Evolutionary conservation across 768 basidiomycete species (phyloP).

Genomic region (Tricholoma flavovirens): DNA sequence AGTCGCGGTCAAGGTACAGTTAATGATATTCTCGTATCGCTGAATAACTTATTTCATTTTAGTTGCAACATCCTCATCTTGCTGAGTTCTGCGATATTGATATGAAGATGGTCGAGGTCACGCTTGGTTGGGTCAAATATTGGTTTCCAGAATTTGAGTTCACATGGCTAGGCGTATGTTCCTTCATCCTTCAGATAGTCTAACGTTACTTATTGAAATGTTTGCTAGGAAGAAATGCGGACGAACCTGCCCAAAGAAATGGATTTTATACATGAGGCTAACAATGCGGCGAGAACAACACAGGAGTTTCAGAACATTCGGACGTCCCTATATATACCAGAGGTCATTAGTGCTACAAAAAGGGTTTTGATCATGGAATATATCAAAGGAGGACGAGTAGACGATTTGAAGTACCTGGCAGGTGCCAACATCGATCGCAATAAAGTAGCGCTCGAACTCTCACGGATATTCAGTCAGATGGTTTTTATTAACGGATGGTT

Average conservation of each 20-base stretch:
- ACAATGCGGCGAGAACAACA: slow-evolving; percentile 68
- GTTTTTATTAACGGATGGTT: slow-evolving; percentile 94
- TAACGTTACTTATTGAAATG: slow-evolving; percentile 33
- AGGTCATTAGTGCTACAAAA: slow-evolving; percentile 74
- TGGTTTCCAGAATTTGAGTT: slow-evolving; percentile 97
- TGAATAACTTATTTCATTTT: slow-evolving; percentile 5
- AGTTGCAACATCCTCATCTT: slow-evolving; percentile 91
- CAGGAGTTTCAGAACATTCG: slow-evolving; percentile 65
- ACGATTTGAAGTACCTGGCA: slow-evolving; percentile 81
- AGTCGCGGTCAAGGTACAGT: slow-evolving; percentile 80
- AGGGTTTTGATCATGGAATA: slow-evolving; percentile 94
- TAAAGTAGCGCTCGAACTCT: slow-evolving; percentile 85
- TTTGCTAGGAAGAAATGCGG: slow-evolving; percentile 94
- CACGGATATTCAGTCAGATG: slow-evolving; percentile 90
- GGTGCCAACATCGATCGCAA: slow-evolving; percentile 86
- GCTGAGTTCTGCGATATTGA: slow-evolving; percentile 91
- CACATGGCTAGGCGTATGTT: slow-evolving; percentile 73
- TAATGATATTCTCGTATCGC: slow-evolving; percentile 3
- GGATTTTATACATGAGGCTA: slow-evolving; percentile 89
- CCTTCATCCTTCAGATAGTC: not conserved
- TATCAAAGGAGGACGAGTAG: slow-evolving; percentile 83
- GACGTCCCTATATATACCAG: slow-evolving; percentile 84
- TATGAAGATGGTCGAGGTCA: slow-evolving; percentile 76
- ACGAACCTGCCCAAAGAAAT: slow-evolving; percentile 89
- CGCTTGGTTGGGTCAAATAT: slow-evolving; percentile 82